phyloP scores from a whole-genome alignment of 179 eudicot genomes.

The Beta corolliflora region DNA sequence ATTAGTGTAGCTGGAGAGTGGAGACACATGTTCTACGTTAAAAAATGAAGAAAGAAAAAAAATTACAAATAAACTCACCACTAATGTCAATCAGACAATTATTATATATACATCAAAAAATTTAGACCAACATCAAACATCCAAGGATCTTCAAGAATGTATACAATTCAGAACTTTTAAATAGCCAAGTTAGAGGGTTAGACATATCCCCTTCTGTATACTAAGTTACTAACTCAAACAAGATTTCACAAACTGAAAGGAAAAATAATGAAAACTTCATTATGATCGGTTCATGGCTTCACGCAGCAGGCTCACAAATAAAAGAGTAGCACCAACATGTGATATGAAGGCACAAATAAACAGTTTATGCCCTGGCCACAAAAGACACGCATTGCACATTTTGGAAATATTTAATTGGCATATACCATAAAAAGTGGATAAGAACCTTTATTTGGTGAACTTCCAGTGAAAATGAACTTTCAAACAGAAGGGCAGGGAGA shows the following conservation, averaged over 20 bases:
- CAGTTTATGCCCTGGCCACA: background rate
- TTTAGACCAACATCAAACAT: background rate
- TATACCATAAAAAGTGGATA: background rate
- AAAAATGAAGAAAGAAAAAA: too few species aligned
- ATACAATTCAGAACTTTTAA: background rate
- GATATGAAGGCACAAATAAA: background rate
- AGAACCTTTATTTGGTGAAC: conserved; percentile 95
- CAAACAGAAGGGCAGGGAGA: conserved; percentile 97
- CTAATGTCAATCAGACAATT: background rate
- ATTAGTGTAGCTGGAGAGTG: too few species aligned
- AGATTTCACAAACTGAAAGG: background rate
- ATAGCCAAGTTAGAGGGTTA: background rate
- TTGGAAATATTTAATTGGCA: background rate
- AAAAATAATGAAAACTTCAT: background rate
- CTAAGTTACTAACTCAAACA: background rate
- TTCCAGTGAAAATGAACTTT: conserved; percentile 96
- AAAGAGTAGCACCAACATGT: background rate
- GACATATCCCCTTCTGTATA: background rate
- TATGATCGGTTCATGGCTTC: background rate
- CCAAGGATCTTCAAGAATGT: background rate
- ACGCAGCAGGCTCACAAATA: background rate
- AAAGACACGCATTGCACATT: background rate
- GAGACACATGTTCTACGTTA: too few species aligned
- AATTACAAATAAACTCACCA: background rate
- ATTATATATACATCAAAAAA: background rate